phyloP scores from a whole-genome alignment of 495 filamentous ascomycete species.

The Penicillium cosmopolitanum region DNA sequence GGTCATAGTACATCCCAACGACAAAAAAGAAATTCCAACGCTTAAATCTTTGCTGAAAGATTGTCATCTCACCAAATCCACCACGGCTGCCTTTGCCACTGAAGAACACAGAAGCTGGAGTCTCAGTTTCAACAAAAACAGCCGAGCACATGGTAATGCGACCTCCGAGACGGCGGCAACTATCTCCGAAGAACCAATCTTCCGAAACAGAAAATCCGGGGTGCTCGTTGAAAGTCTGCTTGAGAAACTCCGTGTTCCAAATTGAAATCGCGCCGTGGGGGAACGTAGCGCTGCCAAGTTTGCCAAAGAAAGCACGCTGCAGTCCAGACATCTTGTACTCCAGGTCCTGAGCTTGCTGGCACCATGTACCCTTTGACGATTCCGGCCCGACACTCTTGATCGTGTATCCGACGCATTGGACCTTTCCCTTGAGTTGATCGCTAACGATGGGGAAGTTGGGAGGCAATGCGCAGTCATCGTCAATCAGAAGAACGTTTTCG shows the following conservation, averaged over 20 bases:
- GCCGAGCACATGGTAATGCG: constrained; percentile 53
- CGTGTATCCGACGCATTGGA: constrained; percentile 49
- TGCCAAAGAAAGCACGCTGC: constrained; percentile 42
- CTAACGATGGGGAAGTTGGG: constrained; percentile 46
- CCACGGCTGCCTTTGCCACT: constrained; percentile 41
- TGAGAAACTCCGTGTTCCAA: constrained; percentile 46
- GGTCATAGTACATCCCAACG: constrained; percentile 50
- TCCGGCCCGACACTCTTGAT: constrained; percentile 45
- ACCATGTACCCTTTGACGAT: constrained; percentile 36
- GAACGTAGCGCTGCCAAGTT: constrained; percentile 46
- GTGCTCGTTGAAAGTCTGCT: constrained; percentile 47
- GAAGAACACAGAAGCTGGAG: constrained; percentile 46
- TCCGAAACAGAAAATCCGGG: constrained; percentile 49
- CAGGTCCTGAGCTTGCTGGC: constrained; percentile 51
- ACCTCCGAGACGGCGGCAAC: constrained; percentile 46
- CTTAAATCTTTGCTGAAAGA: constrained; percentile 52
- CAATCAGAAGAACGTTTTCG: constrained; percentile 47
- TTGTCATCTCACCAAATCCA: constrained; percentile 56
- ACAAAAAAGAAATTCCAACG: constrained; percentile 59
- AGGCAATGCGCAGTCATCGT: constrained; percentile 52
- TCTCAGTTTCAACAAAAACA: constrained; percentile 54
- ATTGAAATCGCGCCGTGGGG: constrained; percentile 49
- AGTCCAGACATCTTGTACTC: constrained; percentile 51
- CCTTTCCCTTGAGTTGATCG: constrained; percentile 39
- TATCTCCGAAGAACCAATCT: constrained; percentile 53